A percentile compares a stretch with the other conserved stretches of the same genome.
phyloP scores from a whole-genome alignment of 805 yeast species.

The Ogataea ganodermae region DNA sequence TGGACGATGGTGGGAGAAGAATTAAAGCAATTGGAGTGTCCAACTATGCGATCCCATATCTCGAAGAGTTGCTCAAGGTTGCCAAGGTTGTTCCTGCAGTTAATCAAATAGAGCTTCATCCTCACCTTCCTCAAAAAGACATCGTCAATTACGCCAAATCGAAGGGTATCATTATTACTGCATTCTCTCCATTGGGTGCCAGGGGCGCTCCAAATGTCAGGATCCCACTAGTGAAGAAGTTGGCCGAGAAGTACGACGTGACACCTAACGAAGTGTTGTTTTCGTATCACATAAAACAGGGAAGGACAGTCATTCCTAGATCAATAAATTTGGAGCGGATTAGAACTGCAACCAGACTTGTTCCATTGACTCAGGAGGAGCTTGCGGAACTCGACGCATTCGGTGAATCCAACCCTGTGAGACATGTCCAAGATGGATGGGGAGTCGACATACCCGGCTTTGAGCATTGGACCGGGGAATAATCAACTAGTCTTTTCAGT shows the following conservation, averaged over 20 bases:
- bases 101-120: conserved; percentile 49
- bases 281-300: conserved; percentile 30
- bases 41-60: conserved; percentile 34
- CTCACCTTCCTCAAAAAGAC: conserved; percentile 39
- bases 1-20: conserved; percentile 38
- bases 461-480: conserved; percentile 6
- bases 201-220: conserved; percentile 41
- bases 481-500: too few species aligned
- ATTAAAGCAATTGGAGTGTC: conserved; percentile 50
- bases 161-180: conserved; percentile 38
- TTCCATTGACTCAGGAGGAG: conserved; percentile 39
- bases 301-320: conserved; percentile 40
- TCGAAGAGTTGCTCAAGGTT: conserved; percentile 36
- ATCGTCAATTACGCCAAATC: conserved; percentile 34
- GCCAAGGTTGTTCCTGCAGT: conserved; percentile 44
- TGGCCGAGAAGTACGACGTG: conserved; percentile 56
- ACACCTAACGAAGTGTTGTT: conserved; percentile 55
- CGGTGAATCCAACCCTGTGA: conserved; percentile 11
- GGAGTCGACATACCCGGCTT: conserved; percentile 18
- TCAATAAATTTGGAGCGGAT: conserved; percentile 43
- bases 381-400: conserved; percentile 22
- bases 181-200: conserved; percentile 47
- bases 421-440: conserved; percentile 5
- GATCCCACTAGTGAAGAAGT: conserved; percentile 35
- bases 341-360: conserved; percentile 33